Base-by-base conservation (phyloP, 371 early-diverging fungal species). In the Paraphysoderma sedebokerense region DNA sequence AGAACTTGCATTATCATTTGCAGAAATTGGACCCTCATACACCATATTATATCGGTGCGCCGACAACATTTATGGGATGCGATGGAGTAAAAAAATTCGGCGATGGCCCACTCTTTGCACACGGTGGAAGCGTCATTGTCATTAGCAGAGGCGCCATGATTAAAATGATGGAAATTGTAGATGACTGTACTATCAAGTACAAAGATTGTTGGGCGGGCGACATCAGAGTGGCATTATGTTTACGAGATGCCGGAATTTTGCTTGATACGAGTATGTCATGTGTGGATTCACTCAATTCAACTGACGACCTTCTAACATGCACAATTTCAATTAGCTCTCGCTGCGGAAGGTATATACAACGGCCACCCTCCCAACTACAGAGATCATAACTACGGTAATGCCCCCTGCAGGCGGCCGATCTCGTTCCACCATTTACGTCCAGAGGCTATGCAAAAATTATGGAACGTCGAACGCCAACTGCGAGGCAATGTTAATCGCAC, bases 171-270 rank as follows among this genome's bases (percentile, higher is more conserved):
- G 23, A 13, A 7, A 15, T 12, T 7, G 2, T 62, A 2, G 60
- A 63, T 33, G 38, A 9, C 20, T 72, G 73, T 47, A 59, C 65
- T 17, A 36, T 52, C 19, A 54, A 53, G 39, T 72, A 68, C 46
- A 44, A 47, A 33, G 39, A 28, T 11, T 72, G 73, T 50, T 70
- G 64, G 63, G 72, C 48, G 17, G 73, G 73, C 9, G 73, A 72
- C 46, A 54, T 72, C 7, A 52, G 68, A 27, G 49, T 57, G n/a
- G 61, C 63, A 2, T 57, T 70, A 8, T 72, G 73, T 50, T 40
- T 72, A 44, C 54, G 69, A 23, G 69, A 68, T 42, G 54, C 51
- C 17, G 62, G 61, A 12, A 60, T 72, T 49, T 22, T 50, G 30
- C 17, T 69, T 13, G 36, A 48, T 6, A 20, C 37, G 37, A 36